Percentiles rank a stretch among this genome's conserved stretches.
phyloP scores from a whole-genome alignment of 768 basidiomycete genomes.

The Russula sp. region DNA sequence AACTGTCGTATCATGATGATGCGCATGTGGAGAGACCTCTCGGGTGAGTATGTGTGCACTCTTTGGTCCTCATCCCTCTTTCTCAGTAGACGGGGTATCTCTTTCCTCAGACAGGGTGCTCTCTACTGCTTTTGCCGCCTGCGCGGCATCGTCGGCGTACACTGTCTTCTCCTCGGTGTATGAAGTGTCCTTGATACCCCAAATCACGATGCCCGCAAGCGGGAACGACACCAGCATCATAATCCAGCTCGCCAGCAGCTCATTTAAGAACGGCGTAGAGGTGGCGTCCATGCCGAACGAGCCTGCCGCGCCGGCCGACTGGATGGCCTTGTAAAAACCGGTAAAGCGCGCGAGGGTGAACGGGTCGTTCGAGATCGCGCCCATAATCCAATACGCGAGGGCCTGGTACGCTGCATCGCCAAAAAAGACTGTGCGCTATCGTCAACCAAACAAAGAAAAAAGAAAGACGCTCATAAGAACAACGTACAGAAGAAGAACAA shows the following conservation, averaged over 20 bases:
- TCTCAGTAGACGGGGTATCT: neutral
- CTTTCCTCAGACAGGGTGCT: neutral
- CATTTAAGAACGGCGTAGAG: conserved; percentile 39
- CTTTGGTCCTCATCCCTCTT: neutral
- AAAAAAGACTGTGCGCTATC: conserved; percentile 33
- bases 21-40: neutral
- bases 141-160: conserved; percentile 27
- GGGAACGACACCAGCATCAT: conserved; percentile 35
- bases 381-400: conserved; percentile 38
- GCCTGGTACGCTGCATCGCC: conserved; percentile 35
- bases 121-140: conserved; percentile 1
- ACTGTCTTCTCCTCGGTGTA: conserved; percentile 34
- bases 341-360: conserved; percentile 41
- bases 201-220: conserved; percentile 32
- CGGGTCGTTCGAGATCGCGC: conserved; percentile 41
- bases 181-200: conserved; percentile 35
- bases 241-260: conserved; percentile 34
- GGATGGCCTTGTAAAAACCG: conserved; percentile 40
- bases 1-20: too few relatives aligned
- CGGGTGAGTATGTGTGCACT: neutral
- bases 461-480: neutral
- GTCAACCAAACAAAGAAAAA: neutral
- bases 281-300: conserved; percentile 44
- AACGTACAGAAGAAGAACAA: conserved; percentile 38
- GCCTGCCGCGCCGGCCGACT: conserved; percentile 35